Evolutionary conservation across 345 rosid species (phyloP).

Genomic region (Abelmoschus esculentus): DNA sequence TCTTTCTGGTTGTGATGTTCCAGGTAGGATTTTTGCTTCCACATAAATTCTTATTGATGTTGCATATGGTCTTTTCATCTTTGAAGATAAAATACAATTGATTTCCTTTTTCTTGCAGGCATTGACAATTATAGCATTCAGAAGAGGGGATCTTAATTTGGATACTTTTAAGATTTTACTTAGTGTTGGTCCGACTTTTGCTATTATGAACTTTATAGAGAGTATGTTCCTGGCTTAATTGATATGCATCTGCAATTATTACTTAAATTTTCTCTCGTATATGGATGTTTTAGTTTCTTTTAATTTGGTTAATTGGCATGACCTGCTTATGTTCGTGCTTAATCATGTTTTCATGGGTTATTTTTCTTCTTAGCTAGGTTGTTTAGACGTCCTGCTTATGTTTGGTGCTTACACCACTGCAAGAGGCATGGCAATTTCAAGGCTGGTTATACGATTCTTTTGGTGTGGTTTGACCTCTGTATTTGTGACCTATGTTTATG

Average conservation of each 20-base stretch:
- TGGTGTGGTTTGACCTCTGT: conserved; percentile 77
- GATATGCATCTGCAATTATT: conserved; percentile 10
- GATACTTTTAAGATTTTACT: conserved; percentile 70
- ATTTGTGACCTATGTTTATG: conserved; percentile 59
- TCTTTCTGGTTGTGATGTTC: conserved; percentile 89
- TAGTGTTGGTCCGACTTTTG: conserved; percentile 81
- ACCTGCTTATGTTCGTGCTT: neutral
- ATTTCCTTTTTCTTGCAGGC: conserved; percentile 37
- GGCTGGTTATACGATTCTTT: conserved; percentile 77
- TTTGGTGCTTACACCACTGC: conserved; percentile 86
- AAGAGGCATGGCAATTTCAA: conserved; percentile 97
- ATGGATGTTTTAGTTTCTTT: neutral
- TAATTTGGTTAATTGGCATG: neutral
- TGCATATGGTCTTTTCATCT: conserved; percentile 8
- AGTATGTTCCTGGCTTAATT: conserved; percentile 35
- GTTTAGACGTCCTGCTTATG: conserved; percentile 84
- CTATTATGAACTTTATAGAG: conserved; percentile 79
- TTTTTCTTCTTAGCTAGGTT: conserved; percentile 40
- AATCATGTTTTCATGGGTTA: conserved; percentile 4
- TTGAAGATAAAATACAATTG: neutral
- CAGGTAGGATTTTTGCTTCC: conserved; percentile 45
- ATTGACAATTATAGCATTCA: conserved; percentile 84
- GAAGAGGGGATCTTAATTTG: conserved; percentile 42
- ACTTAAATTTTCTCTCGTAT: neutral
- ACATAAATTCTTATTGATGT: neutral